These are phyloP conservation scores for Citrus medica DNA, from an alignment of 345 rosid species.

Conservation along the genomic window DNA sequence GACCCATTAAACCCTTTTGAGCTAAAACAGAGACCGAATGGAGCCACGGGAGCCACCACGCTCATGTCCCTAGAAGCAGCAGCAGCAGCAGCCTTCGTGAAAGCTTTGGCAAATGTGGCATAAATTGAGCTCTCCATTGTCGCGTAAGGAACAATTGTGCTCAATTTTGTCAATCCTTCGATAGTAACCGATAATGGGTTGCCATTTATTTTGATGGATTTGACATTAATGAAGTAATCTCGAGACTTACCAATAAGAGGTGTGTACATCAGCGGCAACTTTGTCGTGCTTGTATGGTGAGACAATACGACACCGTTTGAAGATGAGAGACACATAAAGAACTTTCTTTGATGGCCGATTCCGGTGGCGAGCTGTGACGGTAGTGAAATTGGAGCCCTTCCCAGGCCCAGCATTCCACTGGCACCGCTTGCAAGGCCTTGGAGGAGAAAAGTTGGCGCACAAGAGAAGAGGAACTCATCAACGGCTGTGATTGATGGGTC, in stretches of 20 bases:
- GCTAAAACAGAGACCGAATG: conserved; percentile 54
- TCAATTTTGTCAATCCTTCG: conserved; percentile 36
- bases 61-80: conserved; percentile 30
- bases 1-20: conserved; percentile 9
- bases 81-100: conserved; percentile 38
- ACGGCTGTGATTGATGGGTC: conserved; percentile 14
- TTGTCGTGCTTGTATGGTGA: conserved; percentile 34
- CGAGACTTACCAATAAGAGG: conserved; percentile 29
- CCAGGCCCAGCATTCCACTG: conserved; percentile 60
- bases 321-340: conserved; percentile 48
- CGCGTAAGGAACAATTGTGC: conserved; percentile 68
- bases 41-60: conserved; percentile 40
- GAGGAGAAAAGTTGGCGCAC: conserved; percentile 34
- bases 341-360: conserved; percentile 31
- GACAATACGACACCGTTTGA: conserved; percentile 40
- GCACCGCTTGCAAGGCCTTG: conserved; percentile 50
- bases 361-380: conserved; percentile 53
- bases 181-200: conserved; percentile 22
- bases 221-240: conserved; percentile 51
- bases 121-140: conserved; percentile 58
- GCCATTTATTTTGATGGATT: conserved; percentile 54
- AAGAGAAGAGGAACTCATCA: conserved; percentile 40
- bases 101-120: conserved; percentile 35
- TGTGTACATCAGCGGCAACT: conserved; percentile 45
- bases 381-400: conserved; percentile 47